Evolutionary conservation across 2,329 filamentous ascomycete species (phyloP).

Genomic region (Neopestalotiopsis sp.): DNA sequence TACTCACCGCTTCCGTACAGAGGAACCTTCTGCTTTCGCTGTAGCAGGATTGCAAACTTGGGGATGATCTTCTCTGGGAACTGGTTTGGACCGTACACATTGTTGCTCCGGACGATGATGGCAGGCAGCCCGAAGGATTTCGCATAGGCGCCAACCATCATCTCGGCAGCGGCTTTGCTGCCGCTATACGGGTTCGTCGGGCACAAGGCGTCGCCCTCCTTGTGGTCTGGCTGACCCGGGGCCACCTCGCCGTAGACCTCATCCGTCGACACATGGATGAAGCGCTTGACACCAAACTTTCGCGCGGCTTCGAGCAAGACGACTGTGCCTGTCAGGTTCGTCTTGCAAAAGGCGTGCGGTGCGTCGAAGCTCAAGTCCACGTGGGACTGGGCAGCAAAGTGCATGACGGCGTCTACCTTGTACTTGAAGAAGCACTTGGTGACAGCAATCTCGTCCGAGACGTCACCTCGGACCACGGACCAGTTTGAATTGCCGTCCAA

Average conservation of each 20-base stretch:
- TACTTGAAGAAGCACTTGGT: slow-evolving; percentile 72
- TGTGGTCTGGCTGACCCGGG: slow-evolving; percentile 71
- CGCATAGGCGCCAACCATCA: slow-evolving; percentile 85
- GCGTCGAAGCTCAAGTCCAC: slow-evolving; percentile 85
- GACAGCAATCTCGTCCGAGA: slow-evolving; percentile 73
- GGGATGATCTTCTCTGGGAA: slow-evolving; percentile 87
- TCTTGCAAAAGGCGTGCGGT: slow-evolving; percentile 80
- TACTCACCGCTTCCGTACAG: slow-evolving; percentile 79
- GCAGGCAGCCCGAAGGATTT: slow-evolving; percentile 82
- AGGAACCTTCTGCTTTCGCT: slow-evolving; percentile 69
- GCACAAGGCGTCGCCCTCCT: slow-evolving; percentile 75
- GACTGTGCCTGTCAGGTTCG: slow-evolving; percentile 85
- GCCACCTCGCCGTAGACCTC: slow-evolving; percentile 85
- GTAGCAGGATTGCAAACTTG: slow-evolving; percentile 77
- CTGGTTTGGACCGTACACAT: slow-evolving; percentile 85
- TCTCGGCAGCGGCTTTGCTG: slow-evolving; percentile 81
- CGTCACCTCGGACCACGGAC: slow-evolving; percentile 78
- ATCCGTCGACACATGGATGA: slow-evolving; percentile 84
- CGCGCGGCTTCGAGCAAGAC: slow-evolving; percentile 79
- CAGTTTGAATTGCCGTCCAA: slow-evolving; percentile 75
- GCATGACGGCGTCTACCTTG: slow-evolving; percentile 79
- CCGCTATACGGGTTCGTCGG: slow-evolving; percentile 85
- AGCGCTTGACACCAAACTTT: slow-evolving; percentile 71
- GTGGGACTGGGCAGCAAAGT: slow-evolving; percentile 86
- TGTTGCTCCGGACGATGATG: slow-evolving; percentile 83